phyloP scores from a whole-genome alignment of 2,329 filamentous ascomycete genomes.

The Sarocladiaceae sp. region DNA sequence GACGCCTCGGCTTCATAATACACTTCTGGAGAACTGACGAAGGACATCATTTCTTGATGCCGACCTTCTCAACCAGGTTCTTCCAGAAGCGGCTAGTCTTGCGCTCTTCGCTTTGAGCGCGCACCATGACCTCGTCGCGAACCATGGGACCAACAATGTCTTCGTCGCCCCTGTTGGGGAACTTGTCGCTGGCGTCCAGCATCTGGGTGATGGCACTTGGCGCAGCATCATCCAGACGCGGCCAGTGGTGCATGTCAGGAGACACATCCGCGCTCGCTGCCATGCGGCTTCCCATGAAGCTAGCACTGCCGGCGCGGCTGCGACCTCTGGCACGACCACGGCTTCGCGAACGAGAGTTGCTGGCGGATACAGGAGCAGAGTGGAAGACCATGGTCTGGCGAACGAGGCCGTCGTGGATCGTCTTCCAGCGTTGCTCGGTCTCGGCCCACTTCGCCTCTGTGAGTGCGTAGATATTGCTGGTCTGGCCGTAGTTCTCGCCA shows the following conservation, averaged over 20 bases:
- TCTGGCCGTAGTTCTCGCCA: slow-evolving; percentile 84
- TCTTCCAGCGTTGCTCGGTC: slow-evolving; percentile 71
- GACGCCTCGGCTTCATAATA: not conserved
- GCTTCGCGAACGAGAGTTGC: slow-evolving; percentile 33
- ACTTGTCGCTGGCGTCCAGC: slow-evolving; percentile 73
- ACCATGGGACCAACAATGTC: slow-evolving; percentile 94
- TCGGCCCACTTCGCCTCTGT: slow-evolving; percentile 88
- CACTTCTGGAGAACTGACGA: not conserved
- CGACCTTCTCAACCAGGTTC: slow-evolving; percentile 42
- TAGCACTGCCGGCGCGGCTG: slow-evolving; percentile 10
- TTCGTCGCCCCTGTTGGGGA: slow-evolving; percentile 80
- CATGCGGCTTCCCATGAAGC: slow-evolving; percentile 6
- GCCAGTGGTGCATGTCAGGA: slow-evolving; percentile 36
- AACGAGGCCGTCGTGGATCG: slow-evolving; percentile 62
- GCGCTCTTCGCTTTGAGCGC: slow-evolving; percentile 39
- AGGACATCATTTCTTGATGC: slow-evolving; percentile 15
- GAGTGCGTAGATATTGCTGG: slow-evolving; percentile 80
- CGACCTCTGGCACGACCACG: slow-evolving; percentile 14
- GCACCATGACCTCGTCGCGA: slow-evolving; percentile 50
- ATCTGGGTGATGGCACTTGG: slow-evolving; percentile 65
- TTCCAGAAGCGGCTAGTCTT: slow-evolving; percentile 44
- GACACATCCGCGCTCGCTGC: slow-evolving; percentile 6
- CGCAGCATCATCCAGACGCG: slow-evolving; percentile 48
- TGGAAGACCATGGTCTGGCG: slow-evolving; percentile 39
- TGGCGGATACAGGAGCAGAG: slow-evolving; percentile 20